phyloP scores from a whole-genome alignment of 306 rosid species.

The Begonia loranthoides region DNA sequence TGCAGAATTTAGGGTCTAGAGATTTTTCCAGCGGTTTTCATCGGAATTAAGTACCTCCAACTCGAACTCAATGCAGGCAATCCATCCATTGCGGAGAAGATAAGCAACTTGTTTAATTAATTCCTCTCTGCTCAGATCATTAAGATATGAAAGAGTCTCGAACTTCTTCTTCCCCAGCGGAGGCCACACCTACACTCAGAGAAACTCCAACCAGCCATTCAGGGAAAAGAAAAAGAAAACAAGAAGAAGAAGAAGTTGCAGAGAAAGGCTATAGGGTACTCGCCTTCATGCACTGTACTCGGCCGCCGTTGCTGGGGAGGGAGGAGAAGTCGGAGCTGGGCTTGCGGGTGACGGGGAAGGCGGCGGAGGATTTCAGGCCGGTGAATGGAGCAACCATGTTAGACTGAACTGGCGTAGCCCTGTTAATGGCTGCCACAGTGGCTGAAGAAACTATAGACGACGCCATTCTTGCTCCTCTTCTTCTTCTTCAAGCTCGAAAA shows the following conservation, averaged over 20 bases:
- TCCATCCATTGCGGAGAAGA: conserved; percentile 45
- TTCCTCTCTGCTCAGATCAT: fast-evolving
- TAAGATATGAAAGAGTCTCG: conserved; percentile 91
- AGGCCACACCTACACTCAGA: conserved; percentile 63
- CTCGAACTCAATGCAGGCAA: conserved; percentile 79
- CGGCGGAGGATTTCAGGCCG: conserved; percentile 53
- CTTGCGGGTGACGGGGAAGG: conserved; percentile 47
- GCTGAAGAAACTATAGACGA: conserved; percentile 49
- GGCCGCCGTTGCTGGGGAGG: conserved; percentile 52
- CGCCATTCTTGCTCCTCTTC: conserved; percentile 28
- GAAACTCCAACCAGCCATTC: neutral
- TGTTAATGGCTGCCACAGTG: conserved; percentile 30
- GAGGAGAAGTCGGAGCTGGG: conserved; percentile 54
- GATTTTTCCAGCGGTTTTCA: too few relatives aligned
- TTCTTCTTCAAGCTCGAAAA: neutral
- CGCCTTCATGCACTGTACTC: conserved; percentile 64
- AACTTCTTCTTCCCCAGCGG: conserved; percentile 43
- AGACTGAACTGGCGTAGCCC: conserved; percentile 34
- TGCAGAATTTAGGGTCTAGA: too few relatives aligned
- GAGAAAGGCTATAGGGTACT: neutral
- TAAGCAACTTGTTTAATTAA: conserved; percentile 46
- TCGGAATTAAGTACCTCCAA: conserved; percentile 8
- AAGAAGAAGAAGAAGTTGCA: neutral
- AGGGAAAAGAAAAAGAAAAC: neutral
- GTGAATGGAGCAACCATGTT: conserved; percentile 52